phyloP scores from a whole-genome alignment of 2,329 filamentous ascomycete species.

The Aspergillus hortae region DNA sequence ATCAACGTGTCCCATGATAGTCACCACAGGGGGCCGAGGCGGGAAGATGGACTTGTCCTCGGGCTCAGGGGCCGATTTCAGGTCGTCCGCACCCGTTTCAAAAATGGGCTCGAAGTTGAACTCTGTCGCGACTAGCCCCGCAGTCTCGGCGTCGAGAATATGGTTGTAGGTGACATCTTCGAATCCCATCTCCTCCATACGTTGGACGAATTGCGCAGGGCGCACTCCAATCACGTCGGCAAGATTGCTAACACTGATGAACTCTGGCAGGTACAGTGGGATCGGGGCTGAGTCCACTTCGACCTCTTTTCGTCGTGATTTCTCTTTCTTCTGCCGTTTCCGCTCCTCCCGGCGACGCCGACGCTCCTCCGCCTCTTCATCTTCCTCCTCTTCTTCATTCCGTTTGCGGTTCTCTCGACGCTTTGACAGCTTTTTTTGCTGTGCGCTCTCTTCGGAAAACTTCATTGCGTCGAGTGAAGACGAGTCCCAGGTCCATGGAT shows the following conservation, averaged over 20 bases:
- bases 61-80: slow-evolving; percentile 65
- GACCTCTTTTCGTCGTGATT: slow-evolving; percentile 39
- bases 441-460: slow-evolving; percentile 4
- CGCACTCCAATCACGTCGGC: slow-evolving; percentile 71
- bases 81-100: slow-evolving; percentile 63
- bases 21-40: slow-evolving; percentile 82
- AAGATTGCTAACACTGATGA: slow-evolving; percentile 82
- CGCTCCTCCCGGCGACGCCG: slow-evolving; percentile 31
- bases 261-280: slow-evolving; percentile 78
- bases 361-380: slow-evolving; percentile 37
- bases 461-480: slow-evolving; percentile 24
- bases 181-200: slow-evolving; percentile 83
- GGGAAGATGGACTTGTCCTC: slow-evolving; percentile 68
- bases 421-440: slow-evolving; percentile 20
- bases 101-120: slow-evolving; percentile 87
- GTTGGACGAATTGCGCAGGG: slow-evolving; percentile 65
- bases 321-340: slow-evolving; percentile 41
- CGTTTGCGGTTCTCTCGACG: slow-evolving; percentile 21
- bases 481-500: slow-evolving; percentile 29
- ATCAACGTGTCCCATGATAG: slow-evolving; percentile 99
- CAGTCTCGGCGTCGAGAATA: slow-evolving; percentile 85
- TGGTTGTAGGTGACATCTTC: slow-evolving; percentile 79
- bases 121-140: slow-evolving; percentile 83
- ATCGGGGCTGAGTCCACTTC: slow-evolving; percentile 43
- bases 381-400: slow-evolving; percentile 28